Evolutionary conservation across 352 stramenopile species (phyloP).

Genomic region (Phytophthora sp.): DNA sequence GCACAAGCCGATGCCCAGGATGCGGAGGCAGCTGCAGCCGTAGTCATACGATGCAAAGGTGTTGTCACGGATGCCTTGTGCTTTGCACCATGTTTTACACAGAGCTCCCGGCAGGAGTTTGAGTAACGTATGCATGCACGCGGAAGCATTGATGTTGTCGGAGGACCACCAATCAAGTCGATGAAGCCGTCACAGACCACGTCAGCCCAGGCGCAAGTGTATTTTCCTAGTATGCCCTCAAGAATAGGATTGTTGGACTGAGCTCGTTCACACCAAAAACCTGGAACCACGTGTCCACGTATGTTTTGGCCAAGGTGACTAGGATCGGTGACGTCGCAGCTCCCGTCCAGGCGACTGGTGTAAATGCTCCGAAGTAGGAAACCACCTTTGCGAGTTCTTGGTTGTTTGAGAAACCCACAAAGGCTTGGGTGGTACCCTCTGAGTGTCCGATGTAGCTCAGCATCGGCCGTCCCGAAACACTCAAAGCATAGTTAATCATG

Average conservation of each 20-base stretch:
- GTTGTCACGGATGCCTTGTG: constrained; percentile 51
- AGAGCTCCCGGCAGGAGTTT: constrained; percentile 50
- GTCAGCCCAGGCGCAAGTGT: constrained; percentile 43
- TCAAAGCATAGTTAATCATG: constrained; percentile 50
- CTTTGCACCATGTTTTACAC: constrained; percentile 61
- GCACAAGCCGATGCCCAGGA: constrained; percentile 38
- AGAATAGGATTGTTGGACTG: constrained; percentile 36
- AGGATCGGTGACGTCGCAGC: constrained; percentile 36
- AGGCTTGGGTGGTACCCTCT: constrained; percentile 57
- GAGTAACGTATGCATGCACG: constrained; percentile 55
- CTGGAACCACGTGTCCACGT: constrained; percentile 46
- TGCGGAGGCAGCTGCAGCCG: constrained; percentile 37
- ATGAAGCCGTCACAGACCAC: constrained; percentile 51
- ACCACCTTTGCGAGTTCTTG: constrained; percentile 58
- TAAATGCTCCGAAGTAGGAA: constrained; percentile 56
- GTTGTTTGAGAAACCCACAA: constrained; percentile 53
- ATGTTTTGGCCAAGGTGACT: constrained; percentile 33
- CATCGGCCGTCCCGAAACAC: constrained; percentile 27
- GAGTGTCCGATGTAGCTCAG: constrained; percentile 58
- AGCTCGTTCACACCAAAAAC: constrained; percentile 47
- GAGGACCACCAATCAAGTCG: constrained; percentile 46
- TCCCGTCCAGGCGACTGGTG: constrained; percentile 46
- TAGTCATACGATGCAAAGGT: constrained; percentile 60
- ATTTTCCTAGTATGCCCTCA: constrained; percentile 42
- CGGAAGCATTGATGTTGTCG: constrained; percentile 53